Base-by-base conservation (phyloP, 768 basidiomycete genomes). In the Mycena sanguinolenta region DNA sequence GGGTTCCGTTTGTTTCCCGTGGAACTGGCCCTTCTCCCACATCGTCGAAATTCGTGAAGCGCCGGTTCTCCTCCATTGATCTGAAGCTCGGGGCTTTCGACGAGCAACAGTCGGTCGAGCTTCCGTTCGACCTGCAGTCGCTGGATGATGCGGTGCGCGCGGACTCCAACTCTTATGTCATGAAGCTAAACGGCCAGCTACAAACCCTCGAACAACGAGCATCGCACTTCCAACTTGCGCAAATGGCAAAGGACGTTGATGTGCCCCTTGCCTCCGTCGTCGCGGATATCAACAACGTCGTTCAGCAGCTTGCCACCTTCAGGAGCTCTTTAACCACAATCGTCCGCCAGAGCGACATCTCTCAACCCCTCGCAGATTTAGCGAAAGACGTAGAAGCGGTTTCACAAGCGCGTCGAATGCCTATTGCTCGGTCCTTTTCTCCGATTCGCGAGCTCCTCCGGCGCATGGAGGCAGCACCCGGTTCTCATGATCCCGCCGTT, bases 61-160 rank as follows among this genome's bases (percentile, higher is more conserved):
- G 76, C 63, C 84, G 77, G 34, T 78, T 82, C 53, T 80, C 84
- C 21, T 81, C 82, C 2, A 63, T 73, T n/a, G 83, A 83, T 46
- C 74, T 84, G 61, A 82, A 78, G 58, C 75, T 84, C 9, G 81
- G 79, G 21, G 69, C 76, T 46, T 66, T 83, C 27, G 80, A 79
- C 61, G 74, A 82, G 38, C 77, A 78, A 7, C 67, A 75, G 49
- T 38, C 78, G 13, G 70, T 83, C 19, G 84, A 85, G 60, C 76
- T 87, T 19, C 88, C 90, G 3, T 85, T 94, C 75, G 89, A 92
- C 65, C 80, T 90, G 38, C 71, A 84, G 42, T 79, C 81, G 46
- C 81, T 96, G 42, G 92, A 97, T 76, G 86, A 88, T 49, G 81
- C 83, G 63, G 90, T 95, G 67, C 90, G 94, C 34, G 77, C 86